phyloP scores from a whole-genome alignment of 2,329 filamentous ascomycete genomes.

The Fusarium oligoseptatum region DNA sequence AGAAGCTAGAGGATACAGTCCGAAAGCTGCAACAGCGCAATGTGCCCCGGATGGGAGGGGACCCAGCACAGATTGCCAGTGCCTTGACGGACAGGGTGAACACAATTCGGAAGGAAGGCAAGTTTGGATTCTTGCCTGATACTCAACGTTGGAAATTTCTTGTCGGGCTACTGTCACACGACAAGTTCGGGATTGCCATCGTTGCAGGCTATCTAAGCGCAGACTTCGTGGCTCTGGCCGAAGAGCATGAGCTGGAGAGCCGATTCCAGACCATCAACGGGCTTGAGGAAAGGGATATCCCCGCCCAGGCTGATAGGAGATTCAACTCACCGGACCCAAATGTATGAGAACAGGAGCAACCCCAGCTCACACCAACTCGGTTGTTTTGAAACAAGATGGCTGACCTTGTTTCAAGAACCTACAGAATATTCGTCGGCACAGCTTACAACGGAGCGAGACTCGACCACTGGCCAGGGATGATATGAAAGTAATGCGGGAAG shows the following conservation, averaged over 20 bases:
- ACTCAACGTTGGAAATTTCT: slow-evolving; percentile 54
- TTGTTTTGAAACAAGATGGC: slow-evolving; percentile 12
- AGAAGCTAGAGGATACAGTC: slow-evolving; percentile 25
- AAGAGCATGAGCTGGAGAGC: slow-evolving; percentile 43
- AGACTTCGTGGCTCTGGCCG: slow-evolving; percentile 46
- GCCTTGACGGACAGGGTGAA: slow-evolving; percentile 46
- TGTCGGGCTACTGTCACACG: slow-evolving; percentile 39
- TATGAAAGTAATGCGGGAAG: slow-evolving; percentile 51
- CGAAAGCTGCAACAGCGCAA: slow-evolving; percentile 22
- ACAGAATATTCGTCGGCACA: slow-evolving; percentile 47
- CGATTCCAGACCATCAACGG: slow-evolving; percentile 45
- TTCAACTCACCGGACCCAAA: slow-evolving; percentile 46
- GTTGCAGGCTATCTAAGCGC: slow-evolving; percentile 45
- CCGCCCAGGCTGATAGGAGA: slow-evolving; percentile 35
- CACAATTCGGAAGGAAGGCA: slow-evolving; percentile 39
- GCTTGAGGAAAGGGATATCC: slow-evolving; percentile 46
- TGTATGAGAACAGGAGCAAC: slow-evolving; percentile 46
- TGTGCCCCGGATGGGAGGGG: slow-evolving; percentile 4
- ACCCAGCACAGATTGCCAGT: slow-evolving; percentile 21
- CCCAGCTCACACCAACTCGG: background rate
- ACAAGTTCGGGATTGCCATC: slow-evolving; percentile 51
- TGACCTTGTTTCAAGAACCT: slow-evolving; percentile 49
- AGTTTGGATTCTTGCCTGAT: slow-evolving; percentile 50
- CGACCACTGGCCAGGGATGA: slow-evolving; percentile 46
- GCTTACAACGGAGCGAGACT: slow-evolving; percentile 16